A percentile compares a stretch with the other conserved stretches of the same genome.
Conservation (phyloP, 345 rosid genomes). For the Syzygium oleosum region DNA sequence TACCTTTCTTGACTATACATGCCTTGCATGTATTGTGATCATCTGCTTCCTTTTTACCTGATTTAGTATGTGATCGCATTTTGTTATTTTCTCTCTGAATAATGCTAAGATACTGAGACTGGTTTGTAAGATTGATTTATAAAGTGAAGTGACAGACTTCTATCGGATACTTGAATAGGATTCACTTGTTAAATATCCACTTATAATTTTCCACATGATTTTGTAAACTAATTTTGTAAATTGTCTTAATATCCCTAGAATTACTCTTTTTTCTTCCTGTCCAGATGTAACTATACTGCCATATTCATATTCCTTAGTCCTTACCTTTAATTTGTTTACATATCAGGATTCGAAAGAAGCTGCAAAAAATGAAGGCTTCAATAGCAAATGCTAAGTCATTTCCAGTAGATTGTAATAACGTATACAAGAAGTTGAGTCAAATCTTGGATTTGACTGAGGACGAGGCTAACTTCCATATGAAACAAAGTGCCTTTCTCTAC, state of each 20-base stretch:
- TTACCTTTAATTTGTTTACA: slow-evolving; percentile 1
- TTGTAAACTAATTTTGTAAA: background rate
- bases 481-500: slow-evolving; percentile 26
- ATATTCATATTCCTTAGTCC: background rate
- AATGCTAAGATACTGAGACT: background rate
- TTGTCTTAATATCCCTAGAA: background rate
- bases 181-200: background rate
- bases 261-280: background rate
- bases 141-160: background rate
- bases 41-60: background rate
- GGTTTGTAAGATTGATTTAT: background rate
- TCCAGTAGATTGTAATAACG: slow-evolving; percentile 72
- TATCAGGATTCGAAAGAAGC: slow-evolving; percentile 58
- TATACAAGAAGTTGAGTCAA: slow-evolving; percentile 92
- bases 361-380: slow-evolving; percentile 59
- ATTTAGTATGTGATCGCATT: background rate
- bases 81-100: background rate
- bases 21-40: background rate
- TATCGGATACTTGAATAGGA: background rate
- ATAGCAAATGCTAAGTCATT: slow-evolving; percentile 61
- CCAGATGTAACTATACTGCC: background rate
- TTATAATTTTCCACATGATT: background rate
- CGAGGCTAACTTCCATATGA: slow-evolving; percentile 65
- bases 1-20: background rate
- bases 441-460: slow-evolving; percentile 81